These are phyloP conservation scores for Pilasporangium apinafurcum DNA, from an alignment of 352 stramenopile genomes.

Conservation along the genomic window DNA sequence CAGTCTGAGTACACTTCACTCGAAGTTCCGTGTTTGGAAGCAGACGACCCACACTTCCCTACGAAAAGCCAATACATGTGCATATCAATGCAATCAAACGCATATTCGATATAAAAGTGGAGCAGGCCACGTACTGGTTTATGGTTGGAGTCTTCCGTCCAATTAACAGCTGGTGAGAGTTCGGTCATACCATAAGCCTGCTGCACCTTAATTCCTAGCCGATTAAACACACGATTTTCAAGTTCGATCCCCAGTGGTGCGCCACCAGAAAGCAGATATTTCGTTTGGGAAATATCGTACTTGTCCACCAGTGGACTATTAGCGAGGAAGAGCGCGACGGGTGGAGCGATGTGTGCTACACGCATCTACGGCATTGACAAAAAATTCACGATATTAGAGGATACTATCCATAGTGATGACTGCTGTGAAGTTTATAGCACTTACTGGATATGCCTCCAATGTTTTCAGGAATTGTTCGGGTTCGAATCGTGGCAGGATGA, in stretches of 20 bases:
- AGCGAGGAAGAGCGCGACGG: slow-evolving; percentile 72
- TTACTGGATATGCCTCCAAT: slow-evolving; percentile 72
- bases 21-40: slow-evolving; percentile 51
- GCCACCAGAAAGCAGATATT: slow-evolving; percentile 65
- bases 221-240: slow-evolving; percentile 43
- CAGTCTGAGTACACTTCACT: slow-evolving; percentile 37
- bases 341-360: too few relatives aligned
- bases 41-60: slow-evolving; percentile 41
- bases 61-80: too few relatives aligned
- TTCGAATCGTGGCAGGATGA: slow-evolving; percentile 87
- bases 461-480: slow-evolving; percentile 74
- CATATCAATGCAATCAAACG: too few relatives aligned
- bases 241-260: slow-evolving; percentile 75
- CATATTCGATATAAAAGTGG: too few relatives aligned
- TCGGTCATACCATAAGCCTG: slow-evolving; percentile 60
- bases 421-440: too few relatives aligned
- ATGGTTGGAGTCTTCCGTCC: slow-evolving; percentile 11
- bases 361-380: too few relatives aligned
- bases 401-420: too few relatives aligned
- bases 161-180: slow-evolving; percentile 16
- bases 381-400: too few relatives aligned
- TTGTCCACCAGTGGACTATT: slow-evolving; percentile 84
- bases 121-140: neutral
- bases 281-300: slow-evolving; percentile 76
- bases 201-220: slow-evolving; percentile 36